phyloP scores from a whole-genome alignment of 1,139 yeast genomes.

The Scheffersomyces insectosa region DNA sequence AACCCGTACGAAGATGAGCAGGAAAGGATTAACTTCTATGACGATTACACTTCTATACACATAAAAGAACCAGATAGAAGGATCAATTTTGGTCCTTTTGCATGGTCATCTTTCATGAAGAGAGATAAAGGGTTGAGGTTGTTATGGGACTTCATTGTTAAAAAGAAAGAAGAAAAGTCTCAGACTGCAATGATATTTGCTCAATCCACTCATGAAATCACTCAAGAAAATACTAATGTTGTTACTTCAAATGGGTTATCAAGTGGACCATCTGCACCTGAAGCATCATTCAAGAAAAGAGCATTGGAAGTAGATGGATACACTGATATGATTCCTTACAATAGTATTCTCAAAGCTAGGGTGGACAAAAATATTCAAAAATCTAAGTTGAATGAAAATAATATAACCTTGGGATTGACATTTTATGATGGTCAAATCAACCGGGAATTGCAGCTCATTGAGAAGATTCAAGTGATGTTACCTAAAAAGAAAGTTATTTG shows the following conservation, averaged over 20 bases:
- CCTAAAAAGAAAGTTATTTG: conserved; percentile 35
- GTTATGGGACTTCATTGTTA: conserved; percentile 32
- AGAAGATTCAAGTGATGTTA: conserved; percentile 30
- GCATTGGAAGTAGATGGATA: conserved; percentile 32
- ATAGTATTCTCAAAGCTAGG: conserved; percentile 22
- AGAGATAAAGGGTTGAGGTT: conserved; percentile 45
- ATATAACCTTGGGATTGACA: conserved; percentile 31
- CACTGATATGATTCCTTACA: conserved; percentile 26
- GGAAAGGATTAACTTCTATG: conserved; percentile 41
- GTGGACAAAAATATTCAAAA: conserved; percentile 15
- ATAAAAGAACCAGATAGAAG: conserved; percentile 34
- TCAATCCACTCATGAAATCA: conserved; percentile 18
- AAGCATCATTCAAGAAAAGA: conserved; percentile 21
- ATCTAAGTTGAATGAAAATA: conserved; percentile 15
- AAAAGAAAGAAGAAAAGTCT: conserved; percentile 24
- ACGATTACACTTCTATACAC: conserved; percentile 41
- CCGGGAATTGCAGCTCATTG: conserved; percentile 32
- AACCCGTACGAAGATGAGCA: conserved; percentile 25
- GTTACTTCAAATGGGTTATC: conserved; percentile 16
- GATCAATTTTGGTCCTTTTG: conserved; percentile 47
- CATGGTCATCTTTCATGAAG: conserved; percentile 48
- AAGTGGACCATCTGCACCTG: conserved; percentile 15
- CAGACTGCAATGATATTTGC: conserved; percentile 10
- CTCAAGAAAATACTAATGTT: conserved; percentile 26
- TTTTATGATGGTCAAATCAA: conserved; percentile 30